Percentiles rank a stretch among this genome's conserved stretches.
Conservation (phyloP, 2,329 filamentous ascomycete genomes). For the Beauveria rudraprayagi region DNA sequence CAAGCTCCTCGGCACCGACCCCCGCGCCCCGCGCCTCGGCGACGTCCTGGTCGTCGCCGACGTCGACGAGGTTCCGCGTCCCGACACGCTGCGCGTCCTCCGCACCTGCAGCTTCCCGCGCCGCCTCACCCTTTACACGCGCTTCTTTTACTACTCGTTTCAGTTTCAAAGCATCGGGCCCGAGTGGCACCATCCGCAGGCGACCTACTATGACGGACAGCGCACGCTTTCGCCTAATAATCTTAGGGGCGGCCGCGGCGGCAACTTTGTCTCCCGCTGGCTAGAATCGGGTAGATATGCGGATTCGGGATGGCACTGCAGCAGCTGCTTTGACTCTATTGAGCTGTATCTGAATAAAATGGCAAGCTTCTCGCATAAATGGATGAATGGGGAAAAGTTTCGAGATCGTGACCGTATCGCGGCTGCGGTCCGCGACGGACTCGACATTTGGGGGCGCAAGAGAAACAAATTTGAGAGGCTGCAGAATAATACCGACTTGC, state of each 20-base stretch:
- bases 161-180: conserved; percentile 35
- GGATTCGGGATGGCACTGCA: conserved; percentile 54
- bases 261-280: neutral
- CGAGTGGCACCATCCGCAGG: conserved; percentile 51
- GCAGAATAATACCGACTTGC: too few relatives aligned
- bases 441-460: too few relatives aligned
- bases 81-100: conserved; percentile 38
- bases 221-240: conserved; percentile 21
- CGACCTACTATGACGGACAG: conserved; percentile 39
- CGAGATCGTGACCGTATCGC: neutral
- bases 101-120: conserved; percentile 44
- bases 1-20: conserved; percentile 29
- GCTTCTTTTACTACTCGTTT: conserved; percentile 51
- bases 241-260: conserved; percentile 25
- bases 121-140: conserved; percentile 41
- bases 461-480: too few relatives aligned
- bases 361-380: conserved; percentile 43
- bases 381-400: neutral
- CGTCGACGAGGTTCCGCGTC: conserved; percentile 51
- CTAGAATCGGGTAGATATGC: conserved; percentile 26
- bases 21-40: conserved; percentile 30
- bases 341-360: conserved; percentile 48
- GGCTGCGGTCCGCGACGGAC: too few relatives aligned
- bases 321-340: conserved; percentile 50
- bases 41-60: conserved; percentile 54